phyloP scores from a whole-genome alignment of 2,329 filamentous ascomycete genomes.

The Trichoderma koningiopsis region DNA sequence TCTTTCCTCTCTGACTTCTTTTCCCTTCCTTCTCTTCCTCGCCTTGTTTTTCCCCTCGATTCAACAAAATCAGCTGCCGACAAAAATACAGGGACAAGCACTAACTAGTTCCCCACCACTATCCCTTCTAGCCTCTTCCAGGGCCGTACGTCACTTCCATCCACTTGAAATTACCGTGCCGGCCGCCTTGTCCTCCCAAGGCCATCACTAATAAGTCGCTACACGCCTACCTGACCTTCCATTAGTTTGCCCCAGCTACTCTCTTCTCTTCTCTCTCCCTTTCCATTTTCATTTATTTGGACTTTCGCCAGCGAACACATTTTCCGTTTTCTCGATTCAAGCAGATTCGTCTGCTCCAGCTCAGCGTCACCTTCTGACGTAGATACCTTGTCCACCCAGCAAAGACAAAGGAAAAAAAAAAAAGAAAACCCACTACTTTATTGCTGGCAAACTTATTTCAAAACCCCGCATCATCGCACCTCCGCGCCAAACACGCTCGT shows the following conservation, averaged over 20 bases:
- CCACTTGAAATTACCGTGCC: conserved; percentile 16
- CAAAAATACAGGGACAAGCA: neutral
- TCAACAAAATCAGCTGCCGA: conserved; percentile 4
- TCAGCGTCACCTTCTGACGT: neutral
- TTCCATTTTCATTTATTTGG: neutral
- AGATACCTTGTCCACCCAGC: neutral
- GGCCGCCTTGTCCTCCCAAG: conserved; percentile 14
- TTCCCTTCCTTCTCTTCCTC: neutral
- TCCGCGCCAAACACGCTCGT: conserved; percentile 5
- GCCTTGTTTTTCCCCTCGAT: neutral
- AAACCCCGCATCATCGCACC: conserved; percentile 26
- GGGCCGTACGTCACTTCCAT: conserved; percentile 20
- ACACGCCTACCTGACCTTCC: conserved; percentile 12
- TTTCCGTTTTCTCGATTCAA: neutral
- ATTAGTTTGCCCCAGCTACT: conserved; percentile 5
- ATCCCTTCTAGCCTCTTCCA: conserved; percentile 17
- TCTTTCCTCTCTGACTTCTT: neutral
- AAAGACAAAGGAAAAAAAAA: neutral
- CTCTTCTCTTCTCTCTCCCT: neutral
- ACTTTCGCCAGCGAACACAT: neutral
- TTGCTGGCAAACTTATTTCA: conserved; percentile 15
- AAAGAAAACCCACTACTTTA: neutral
- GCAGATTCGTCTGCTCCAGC: conserved; percentile 7
- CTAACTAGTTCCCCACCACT: neutral
- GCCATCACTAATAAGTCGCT: conserved; percentile 18